Evolutionary conservation across 352 stramenopile genomes (phyloP), one percentile per base, ranked within the genome.

Genomic region (Phytophthora megakarya): DNA sequence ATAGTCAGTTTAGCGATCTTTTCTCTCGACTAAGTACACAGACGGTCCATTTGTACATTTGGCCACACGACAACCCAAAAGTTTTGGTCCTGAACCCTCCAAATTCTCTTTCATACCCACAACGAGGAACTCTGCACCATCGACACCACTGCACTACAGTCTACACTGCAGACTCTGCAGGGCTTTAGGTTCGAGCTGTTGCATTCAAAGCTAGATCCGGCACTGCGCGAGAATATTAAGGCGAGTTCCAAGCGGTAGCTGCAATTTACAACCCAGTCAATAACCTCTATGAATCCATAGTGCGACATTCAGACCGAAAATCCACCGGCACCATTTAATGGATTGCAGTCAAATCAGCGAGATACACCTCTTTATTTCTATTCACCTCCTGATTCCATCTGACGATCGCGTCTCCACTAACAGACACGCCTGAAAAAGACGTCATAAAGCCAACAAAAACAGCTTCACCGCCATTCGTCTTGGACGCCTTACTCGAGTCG

Each of bases 1-100:
- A 21, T 19, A 48, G 21, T 19, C 12, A 19, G 33, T 28, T 56
- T 56, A 15, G 45, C 42, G 54, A 62, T 62, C 54, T 62, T 62
- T 22, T 28, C 30, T 39, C 54, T 62, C 42, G 43, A 62, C 54
- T 62, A 62, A 62, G 54, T 33, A 19, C 42, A 19, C 33, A 62
- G 25, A 62, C 44, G 43, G 32, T 42, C 7, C 54, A 62, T 30
- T 18, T 5, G 15, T 45, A 30, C 30, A 21, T 55, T 55, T 43
- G 33, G 30, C 5, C 54, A 7, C 3, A 35, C 10, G 13, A 12
- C 30, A 13, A 11, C 10, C 30, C 30, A 15, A 35, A 5, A 32
- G 8, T 35, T 11, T 35, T 12, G 30, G 30, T 35, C n/a, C n/a
- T n/a, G n/a, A n/a, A n/a, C n/a, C n/a, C n/a, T n/a, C n/a, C n/a